Evolutionary conservation across 139 green algal species (phyloP).

Genomic region (Pleodorina starrii): DNA sequence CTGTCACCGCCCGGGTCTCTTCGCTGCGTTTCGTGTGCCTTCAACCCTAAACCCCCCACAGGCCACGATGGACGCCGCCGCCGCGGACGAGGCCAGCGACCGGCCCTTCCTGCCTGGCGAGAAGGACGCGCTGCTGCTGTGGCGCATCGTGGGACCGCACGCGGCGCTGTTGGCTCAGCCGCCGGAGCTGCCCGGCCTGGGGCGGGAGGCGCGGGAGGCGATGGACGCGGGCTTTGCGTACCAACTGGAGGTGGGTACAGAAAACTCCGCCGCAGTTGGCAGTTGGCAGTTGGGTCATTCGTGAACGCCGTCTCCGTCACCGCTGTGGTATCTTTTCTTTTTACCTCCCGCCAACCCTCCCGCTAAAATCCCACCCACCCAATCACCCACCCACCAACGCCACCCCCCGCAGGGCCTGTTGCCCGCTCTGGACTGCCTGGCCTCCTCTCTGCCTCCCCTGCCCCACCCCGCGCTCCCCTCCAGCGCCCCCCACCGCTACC

Average conservation of each 20-base stretch:
- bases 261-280: no score
- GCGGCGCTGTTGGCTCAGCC: background rate
- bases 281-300: no score
- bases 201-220: background rate
- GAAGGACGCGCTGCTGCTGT: constrained; percentile 12
- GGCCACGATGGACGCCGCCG: background rate
- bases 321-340: no score
- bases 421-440: constrained; percentile 1
- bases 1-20: no score
- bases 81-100: background rate
- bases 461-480: background rate
- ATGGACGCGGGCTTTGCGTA: background rate
- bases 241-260: constrained; percentile 1
- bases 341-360: no score
- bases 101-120: background rate
- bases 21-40: no score
- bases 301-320: no score
- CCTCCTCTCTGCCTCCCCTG: background rate
- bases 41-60: no score
- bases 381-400: no score
- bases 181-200: background rate
- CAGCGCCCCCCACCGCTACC: constrained; percentile 1
- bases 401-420: constrained; percentile 1
- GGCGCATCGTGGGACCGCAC: constrained; percentile 6
- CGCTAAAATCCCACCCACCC: no score